These are phyloP conservation scores for Phytopythium helicoides DNA, from an alignment of 352 stramenopile genomes.

Conservation along the genomic window DNA sequence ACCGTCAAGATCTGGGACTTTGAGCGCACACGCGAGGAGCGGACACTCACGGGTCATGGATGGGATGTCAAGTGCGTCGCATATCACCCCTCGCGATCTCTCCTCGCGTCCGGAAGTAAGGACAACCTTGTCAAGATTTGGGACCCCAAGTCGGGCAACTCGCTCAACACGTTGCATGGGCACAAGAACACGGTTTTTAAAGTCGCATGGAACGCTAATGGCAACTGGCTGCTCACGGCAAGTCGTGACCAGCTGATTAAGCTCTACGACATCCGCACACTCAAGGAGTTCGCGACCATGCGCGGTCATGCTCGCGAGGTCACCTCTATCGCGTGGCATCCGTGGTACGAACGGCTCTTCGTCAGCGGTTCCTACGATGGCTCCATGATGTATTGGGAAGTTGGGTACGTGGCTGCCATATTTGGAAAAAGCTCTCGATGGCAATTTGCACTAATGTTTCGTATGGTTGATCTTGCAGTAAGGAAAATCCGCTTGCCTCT, in stretches of 20 bases:
- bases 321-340: slow-evolving; percentile 96
- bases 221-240: slow-evolving; percentile 96
- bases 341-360: slow-evolving; percentile 95
- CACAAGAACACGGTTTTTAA: slow-evolving; percentile 99
- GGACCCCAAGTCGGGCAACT: slow-evolving; percentile 94
- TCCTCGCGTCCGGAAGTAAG: slow-evolving; percentile 95
- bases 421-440: neutral
- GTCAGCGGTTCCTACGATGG: slow-evolving; percentile 97
- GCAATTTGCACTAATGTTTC: too few relatives aligned
- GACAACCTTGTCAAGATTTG: slow-evolving; percentile 98
- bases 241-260: slow-evolving; percentile 98
- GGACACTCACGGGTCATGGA: slow-evolving; percentile 94
- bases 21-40: slow-evolving; percentile 91
- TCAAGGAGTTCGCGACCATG: slow-evolving; percentile 94
- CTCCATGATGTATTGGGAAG: slow-evolving; percentile 97
- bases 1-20: slow-evolving; percentile 94
- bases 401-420: slow-evolving; percentile 62
- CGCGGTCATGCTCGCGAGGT: slow-evolving; percentile 96
- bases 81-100: slow-evolving; percentile 94
- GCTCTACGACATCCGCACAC: slow-evolving; percentile 97
- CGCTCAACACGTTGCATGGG: slow-evolving; percentile 94
- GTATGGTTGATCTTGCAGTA: slow-evolving; percentile 33
- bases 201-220: slow-evolving; percentile 97
- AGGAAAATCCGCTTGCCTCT: slow-evolving; percentile 77
- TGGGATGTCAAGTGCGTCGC: slow-evolving; percentile 98